Conservation (phyloP, 1,284 basidiomycete species). For the Pseudozyma sp. region DNA sequence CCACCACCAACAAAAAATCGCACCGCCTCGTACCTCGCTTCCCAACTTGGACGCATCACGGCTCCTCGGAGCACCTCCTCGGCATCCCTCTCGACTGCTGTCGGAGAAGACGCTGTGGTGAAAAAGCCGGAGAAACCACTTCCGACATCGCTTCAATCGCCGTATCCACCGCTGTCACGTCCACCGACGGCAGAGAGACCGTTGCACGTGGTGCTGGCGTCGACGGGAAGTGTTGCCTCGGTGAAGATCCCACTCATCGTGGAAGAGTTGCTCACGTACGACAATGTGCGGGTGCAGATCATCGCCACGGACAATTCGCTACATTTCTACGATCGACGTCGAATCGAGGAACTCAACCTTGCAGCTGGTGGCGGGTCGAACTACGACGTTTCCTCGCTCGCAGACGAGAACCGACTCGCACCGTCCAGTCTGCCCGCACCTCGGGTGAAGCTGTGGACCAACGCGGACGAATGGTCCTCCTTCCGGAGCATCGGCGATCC, state of each 20-base stretch:
- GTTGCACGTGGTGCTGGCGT: conserved; percentile 81
- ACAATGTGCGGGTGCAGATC: conserved; percentile 82
- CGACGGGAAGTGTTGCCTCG: conserved; percentile 92
- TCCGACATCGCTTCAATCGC: conserved; percentile 58
- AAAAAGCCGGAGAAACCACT: conserved; percentile 5
- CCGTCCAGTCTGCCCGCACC: conserved; percentile 8
- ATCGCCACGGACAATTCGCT: conserved; percentile 83
- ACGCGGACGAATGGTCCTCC: conserved; percentile 86
- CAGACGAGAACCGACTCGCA: conserved; percentile 48
- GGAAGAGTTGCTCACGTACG: conserved; percentile 76
- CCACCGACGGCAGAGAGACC: conserved; percentile 54
- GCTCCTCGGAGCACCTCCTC: neutral
- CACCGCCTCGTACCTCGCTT: conserved; percentile 16
- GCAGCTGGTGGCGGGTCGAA: neutral
- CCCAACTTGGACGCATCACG: conserved; percentile 1
- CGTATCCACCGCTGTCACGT: conserved; percentile 40
- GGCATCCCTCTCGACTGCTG: neutral
- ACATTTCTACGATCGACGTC: conserved; percentile 78
- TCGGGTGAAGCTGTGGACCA: conserved; percentile 80
- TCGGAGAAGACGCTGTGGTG: neutral
- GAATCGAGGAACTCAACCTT: conserved; percentile 68
- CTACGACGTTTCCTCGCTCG: conserved; percentile 35
- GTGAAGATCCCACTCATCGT: conserved; percentile 93
- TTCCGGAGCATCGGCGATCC: conserved; percentile 85
- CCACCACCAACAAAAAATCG: conserved; percentile 30